Evolutionary conservation across 192 early-diverging fungal genomes (phyloP), one percentile per base, ranked within the genome.

Genomic region (Linnemannia schmuckeri): DNA sequence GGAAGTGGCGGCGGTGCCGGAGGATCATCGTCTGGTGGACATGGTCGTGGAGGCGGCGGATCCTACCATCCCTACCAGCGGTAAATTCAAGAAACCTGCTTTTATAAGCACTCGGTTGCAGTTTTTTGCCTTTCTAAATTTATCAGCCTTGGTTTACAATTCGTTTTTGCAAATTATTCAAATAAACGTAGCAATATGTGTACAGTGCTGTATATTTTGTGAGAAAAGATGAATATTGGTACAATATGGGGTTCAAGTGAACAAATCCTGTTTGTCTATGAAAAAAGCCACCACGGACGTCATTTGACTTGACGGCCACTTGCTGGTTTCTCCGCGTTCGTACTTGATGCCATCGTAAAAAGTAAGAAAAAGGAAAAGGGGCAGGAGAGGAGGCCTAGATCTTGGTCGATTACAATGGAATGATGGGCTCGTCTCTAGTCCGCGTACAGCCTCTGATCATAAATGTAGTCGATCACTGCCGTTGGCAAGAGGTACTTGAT

Each of bases 401-500:
- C 70, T 10, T 71, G 20, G 38, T 40, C 24, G 40, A n/a, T 22
- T 24, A 35, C 7, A 66, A 24, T 33, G 30, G 27, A 12, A 66
- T 15, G 13, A 30, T 9, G 30, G n/a, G 13, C 3, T 12, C 20
- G 17, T 18, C 49, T 18, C 18, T 83, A 80, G 63, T 81, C 54
- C 37, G 71, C 27, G 83, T 99, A 99, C 41, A 99, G 90, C 33
- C 90, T 72, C 79, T 98, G 92, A 17, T 94, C 89, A 41, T 93
- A 89, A 44, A 99, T 98, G 80, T 99, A 98, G 24, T 95, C 92
- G 79, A 99, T 95, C 9, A 99, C 97, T 3, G 95, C 92, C 63
- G 97, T 95, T 24, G 98, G 98, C 6, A 98, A 88, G 12, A 99
- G 90, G 82, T 99, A 99, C 78, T 97, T 97, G 90, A 98, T 97